Evolutionary conservation across 805 yeast species (phyloP), one percentile per base, ranked within the genome.

Genomic region (Trichomonascus vanleenenianus): DNA sequence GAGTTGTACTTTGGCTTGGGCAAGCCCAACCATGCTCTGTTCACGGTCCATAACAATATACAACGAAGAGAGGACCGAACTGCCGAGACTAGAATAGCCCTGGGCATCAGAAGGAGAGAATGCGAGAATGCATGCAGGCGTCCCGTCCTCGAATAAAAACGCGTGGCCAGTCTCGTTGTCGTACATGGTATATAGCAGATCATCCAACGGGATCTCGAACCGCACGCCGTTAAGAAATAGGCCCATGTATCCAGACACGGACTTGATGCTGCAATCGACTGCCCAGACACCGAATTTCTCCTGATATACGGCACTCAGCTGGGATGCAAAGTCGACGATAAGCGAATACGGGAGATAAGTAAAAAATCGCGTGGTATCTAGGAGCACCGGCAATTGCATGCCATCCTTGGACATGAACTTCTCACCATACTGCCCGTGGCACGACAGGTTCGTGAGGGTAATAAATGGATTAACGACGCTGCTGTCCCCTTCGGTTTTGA

Each of bases 311-410:
- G 60, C 59, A 39, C 52, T 50, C 3, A 56, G 39, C 46, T 56
- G 59, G 18, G 53, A 41, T 8, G 59, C 60, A 32, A 56, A 44
- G 37, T 45, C 47, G 20, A 56, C 56, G 10, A 54, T 46, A 10
- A 46, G 30, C 25, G 44, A 36, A 36, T 48, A 49, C 8, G 60
- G 60, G 37, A 56, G 47, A 31, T 43, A 56, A 2, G 57, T 47
- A 32, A 56, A 20, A 18, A 49, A 45, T 10, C 40, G 48, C 20
- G 49, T 22, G 9, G 51, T 40, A 33, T 56, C 60, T 27, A 56
- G 46, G 18, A 56, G 38, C 6, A 54, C 56, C 14, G 60, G 55
- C 2, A 22, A 8, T 22, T 22, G 27, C 27, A 22, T 22, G 7
- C 27, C 27, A 8, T 8, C 8, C 27, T 22, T 22, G 7, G 27